These are phyloP conservation scores for Polysphondylium violaceum DNA, from an alignment of 78 protist species.

Conservation along the genomic window DNA sequence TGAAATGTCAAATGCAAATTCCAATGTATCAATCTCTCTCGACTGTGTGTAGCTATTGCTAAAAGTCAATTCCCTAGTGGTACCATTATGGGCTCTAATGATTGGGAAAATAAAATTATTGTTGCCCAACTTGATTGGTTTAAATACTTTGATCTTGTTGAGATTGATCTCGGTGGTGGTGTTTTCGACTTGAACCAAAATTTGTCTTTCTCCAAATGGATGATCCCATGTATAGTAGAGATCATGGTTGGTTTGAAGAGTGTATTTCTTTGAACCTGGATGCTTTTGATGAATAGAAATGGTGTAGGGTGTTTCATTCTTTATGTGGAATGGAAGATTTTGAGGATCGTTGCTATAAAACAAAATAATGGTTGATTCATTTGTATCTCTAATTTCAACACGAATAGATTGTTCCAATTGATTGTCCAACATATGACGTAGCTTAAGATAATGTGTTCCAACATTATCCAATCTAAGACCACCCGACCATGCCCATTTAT, in stretches of 20 bases:
- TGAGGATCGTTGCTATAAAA: slow-evolving; percentile 50
- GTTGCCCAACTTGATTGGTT: slow-evolving; percentile 37
- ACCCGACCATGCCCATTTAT: slow-evolving; percentile 47
- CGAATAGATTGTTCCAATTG: slow-evolving; percentile 32
- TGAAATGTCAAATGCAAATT: slow-evolving; percentile 71
- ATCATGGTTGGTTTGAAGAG: slow-evolving; percentile 5
- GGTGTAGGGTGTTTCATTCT: slow-evolving; percentile 8
- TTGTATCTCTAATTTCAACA: slow-evolving; percentile 58
- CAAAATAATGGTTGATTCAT: slow-evolving; percentile 44
- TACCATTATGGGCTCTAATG: slow-evolving; percentile 55
- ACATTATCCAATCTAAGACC: slow-evolving; percentile 39
- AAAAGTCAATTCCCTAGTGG: slow-evolving; percentile 46
- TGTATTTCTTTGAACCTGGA: slow-evolving; percentile 36
- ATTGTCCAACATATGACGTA: slow-evolving; percentile 2
- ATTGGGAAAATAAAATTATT: slow-evolving; percentile 28
- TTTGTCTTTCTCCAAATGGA: slow-evolving; percentile 47
- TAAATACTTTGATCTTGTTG: slow-evolving; percentile 68
- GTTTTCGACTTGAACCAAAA: slow-evolving; percentile 24
- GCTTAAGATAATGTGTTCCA: slow-evolving; percentile 36
- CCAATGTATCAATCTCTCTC: slow-evolving; percentile 33
- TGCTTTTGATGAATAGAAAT: slow-evolving; percentile 29
- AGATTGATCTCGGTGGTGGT: slow-evolving; percentile 27
- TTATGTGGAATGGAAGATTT: slow-evolving; percentile 49
- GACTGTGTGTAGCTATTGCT: neutral
- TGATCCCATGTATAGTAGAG: slow-evolving; percentile 67